A percentile compares a stretch with the other conserved stretches of the same genome.
Evolutionary conservation across 2,329 filamentous ascomycete species (phyloP).

Genomic region (Penicillium crustosum): DNA sequence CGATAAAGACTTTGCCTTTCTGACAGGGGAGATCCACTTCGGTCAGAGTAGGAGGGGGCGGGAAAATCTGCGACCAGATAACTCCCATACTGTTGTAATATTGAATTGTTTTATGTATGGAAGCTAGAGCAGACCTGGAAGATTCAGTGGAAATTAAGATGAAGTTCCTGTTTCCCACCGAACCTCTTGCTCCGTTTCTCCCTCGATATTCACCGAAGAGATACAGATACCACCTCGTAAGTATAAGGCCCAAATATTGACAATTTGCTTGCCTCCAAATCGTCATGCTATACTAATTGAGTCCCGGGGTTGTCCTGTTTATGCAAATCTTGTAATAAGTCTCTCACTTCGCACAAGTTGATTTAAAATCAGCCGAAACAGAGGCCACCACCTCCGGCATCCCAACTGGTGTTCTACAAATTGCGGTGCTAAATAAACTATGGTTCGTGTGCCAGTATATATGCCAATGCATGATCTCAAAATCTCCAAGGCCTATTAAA

Average conservation of each 20-base stretch:
- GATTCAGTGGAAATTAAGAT: not conserved
- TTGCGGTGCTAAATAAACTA: no score
- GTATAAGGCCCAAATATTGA: not conserved
- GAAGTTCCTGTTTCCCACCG: not conserved
- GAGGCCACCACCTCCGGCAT: no score
- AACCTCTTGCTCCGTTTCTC: not conserved
- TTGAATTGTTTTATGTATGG: not conserved
- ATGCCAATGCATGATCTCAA: no score
- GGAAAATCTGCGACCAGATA: slow-evolving; percentile 24
- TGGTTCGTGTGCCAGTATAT: no score
- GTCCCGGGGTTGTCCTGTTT: not conserved
- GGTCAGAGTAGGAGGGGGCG: slow-evolving; percentile 21
- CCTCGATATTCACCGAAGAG: not conserved
- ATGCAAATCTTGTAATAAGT: no score
- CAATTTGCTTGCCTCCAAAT: not conserved
- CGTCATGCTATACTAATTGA: no score
- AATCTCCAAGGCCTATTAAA: no score
- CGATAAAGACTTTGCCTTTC: slow-evolving; percentile 28
- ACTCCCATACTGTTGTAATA: slow-evolving; percentile 11
- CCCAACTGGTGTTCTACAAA: no score
- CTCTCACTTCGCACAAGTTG: no score
- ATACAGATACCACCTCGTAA: not conserved
- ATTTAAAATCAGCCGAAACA: no score
- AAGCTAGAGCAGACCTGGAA: not conserved
- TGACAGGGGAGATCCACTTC: slow-evolving; percentile 23